Conservation (phyloP, 139 green algal species). For the Edaphochlamys debaryana region DNA sequence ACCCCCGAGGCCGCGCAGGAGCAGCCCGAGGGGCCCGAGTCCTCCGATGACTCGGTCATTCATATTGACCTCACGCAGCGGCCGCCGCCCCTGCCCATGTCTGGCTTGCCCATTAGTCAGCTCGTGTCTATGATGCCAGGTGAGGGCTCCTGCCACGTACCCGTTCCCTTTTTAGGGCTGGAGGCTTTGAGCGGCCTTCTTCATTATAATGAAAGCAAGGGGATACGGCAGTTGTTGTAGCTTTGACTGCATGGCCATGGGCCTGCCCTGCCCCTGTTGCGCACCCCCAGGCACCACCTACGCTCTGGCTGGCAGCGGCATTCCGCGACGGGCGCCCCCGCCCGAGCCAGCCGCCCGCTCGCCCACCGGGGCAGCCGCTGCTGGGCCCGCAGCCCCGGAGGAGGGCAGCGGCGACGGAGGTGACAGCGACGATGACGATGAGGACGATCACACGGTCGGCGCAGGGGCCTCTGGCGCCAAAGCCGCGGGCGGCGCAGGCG, state of each 20-base stretch:
- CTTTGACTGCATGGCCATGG: too few relatives aligned
- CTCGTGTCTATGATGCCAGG: slow-evolving; percentile 25
- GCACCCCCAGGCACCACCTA: slow-evolving; percentile 18
- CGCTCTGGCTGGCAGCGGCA: slow-evolving; percentile 21
- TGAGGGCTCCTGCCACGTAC: too few relatives aligned
- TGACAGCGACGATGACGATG: not conserved
- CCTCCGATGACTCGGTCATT: slow-evolving; percentile 25
- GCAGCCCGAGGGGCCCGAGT: too few relatives aligned
- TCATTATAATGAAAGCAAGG: too few relatives aligned
- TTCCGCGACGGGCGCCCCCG: not conserved
- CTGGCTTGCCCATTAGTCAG: slow-evolving; percentile 6
- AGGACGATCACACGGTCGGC: not conserved
- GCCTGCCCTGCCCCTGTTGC: too few relatives aligned
- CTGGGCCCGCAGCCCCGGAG: not conserved
- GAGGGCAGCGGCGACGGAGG: not conserved
- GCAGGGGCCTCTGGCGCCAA: not conserved
- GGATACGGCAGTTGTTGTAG: too few relatives aligned
- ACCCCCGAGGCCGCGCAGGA: too few relatives aligned
- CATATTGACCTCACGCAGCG: slow-evolving; percentile 35
- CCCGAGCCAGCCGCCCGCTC: not conserved
- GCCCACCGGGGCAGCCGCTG: too few relatives aligned
- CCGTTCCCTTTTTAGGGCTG: too few relatives aligned
- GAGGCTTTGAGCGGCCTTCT: too few relatives aligned
- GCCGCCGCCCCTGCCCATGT: slow-evolving; percentile 11
- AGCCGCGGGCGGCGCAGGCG: not conserved